Percentiles rank a stretch among this genome's conserved stretches.
Evolutionary conservation across 2,329 filamentous ascomycete genomes (phyloP).

Genomic region (Verticillium isaacii): DNA sequence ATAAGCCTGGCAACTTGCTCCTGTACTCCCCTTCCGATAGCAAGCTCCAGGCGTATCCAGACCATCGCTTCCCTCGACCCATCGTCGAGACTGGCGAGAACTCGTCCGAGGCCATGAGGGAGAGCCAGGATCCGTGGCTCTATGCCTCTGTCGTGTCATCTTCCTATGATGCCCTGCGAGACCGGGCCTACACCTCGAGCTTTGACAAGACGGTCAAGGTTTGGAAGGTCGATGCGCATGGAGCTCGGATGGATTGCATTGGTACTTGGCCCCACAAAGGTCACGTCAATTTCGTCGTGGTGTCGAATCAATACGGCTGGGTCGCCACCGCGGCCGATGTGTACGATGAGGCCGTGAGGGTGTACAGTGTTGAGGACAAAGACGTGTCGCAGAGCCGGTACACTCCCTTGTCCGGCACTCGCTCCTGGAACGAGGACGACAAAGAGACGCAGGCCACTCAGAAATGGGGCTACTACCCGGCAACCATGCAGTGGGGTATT

Average conservation of each 20-base stretch:
- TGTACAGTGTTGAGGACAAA: constrained; percentile 42
- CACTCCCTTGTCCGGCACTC: constrained; percentile 34
- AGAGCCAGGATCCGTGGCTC: constrained; percentile 57
- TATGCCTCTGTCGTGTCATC: constrained; percentile 61
- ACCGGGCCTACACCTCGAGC: constrained; percentile 52
- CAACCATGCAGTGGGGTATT: constrained; percentile 59
- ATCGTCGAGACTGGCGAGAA: constrained; percentile 50
- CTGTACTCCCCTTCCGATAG: constrained; percentile 43
- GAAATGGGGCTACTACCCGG: constrained; percentile 59
- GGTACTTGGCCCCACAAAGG: constrained; percentile 53
- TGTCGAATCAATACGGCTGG: constrained; percentile 43
- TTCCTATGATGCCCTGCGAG: constrained; percentile 42
- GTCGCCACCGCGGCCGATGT: constrained; percentile 59
- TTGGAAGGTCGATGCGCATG: constrained; percentile 41
- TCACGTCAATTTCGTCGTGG: constrained; percentile 59
- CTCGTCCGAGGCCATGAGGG: constrained; percentile 49
- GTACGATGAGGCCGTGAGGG: constrained; percentile 45
- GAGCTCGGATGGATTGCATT: constrained; percentile 34
- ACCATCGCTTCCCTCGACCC: constrained; percentile 54
- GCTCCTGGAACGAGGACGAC: constrained; percentile 16
- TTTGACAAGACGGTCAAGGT: constrained; percentile 59
- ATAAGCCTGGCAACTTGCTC: constrained; percentile 58
- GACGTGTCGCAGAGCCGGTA: constrained; percentile 32
- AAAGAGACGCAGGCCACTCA: constrained; percentile 23
- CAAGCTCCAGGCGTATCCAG: constrained; percentile 44